phyloP scores from a whole-genome alignment of 2,329 filamentous ascomycete genomes.

The Sporothrix curviconia region DNA sequence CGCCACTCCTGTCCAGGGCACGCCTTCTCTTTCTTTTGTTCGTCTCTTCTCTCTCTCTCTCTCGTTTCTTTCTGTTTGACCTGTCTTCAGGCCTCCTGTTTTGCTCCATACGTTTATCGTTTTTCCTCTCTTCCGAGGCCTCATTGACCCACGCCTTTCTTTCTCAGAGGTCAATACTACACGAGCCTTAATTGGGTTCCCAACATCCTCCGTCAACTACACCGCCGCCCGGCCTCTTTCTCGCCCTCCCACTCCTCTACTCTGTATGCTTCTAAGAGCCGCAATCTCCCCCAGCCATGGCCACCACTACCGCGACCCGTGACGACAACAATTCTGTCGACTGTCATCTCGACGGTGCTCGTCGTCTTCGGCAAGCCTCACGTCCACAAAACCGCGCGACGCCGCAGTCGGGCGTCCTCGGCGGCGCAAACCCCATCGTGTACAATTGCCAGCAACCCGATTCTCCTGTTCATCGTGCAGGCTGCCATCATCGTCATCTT shows the following conservation, averaged over 20 bases:
- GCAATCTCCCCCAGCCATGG: conserved; percentile 18
- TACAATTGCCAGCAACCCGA: conserved; percentile 59
- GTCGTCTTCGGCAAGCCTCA: conserved; percentile 27
- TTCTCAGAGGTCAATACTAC: no score
- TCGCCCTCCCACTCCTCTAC: no score
- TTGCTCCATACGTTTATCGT: no score
- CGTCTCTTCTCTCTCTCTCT: not conserved
- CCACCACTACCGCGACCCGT: conserved; percentile 19
- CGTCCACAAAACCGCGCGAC: conserved; percentile 19
- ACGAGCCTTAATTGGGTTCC: no score
- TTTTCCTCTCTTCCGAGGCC: no score
- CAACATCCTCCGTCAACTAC: no score
- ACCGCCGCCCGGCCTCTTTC: no score
- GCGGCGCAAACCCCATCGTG: conserved; percentile 54
- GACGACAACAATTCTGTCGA: conserved; percentile 15
- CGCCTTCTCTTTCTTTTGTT: not conserved
- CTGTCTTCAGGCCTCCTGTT: not conserved
- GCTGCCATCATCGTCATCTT: conserved; percentile 65
- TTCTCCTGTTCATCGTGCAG: conserved; percentile 62
- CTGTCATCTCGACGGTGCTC: conserved; percentile 14
- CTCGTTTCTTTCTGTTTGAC: no score
- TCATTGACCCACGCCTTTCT: not conserved
- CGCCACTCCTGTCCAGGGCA: not conserved
- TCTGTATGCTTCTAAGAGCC: not conserved
- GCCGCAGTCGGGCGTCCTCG: conserved; percentile 49